These are phyloP conservation scores for Obba rivulosa DNA, from an alignment of 768 basidiomycete genomes.

Conservation along the genomic window DNA sequence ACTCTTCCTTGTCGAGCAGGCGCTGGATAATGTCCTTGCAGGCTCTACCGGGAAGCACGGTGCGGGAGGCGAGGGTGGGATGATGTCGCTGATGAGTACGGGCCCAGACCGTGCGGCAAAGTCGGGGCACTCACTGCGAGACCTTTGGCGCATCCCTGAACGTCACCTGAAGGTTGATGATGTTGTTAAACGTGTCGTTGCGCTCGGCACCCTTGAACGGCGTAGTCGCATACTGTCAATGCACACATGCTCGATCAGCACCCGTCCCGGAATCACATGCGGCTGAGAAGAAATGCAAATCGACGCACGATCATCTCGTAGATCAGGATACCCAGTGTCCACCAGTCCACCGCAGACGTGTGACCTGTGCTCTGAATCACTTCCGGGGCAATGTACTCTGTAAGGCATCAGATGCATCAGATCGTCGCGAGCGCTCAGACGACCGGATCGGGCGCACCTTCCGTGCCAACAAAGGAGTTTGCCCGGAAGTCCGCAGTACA, in stretches of 20 bases:
- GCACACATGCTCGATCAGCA: neutral
- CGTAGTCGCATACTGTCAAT: slow-evolving; percentile 86
- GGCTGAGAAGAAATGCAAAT: neutral
- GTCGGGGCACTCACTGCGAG: slow-evolving; percentile 48
- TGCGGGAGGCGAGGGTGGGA: neutral
- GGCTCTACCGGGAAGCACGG: slow-evolving; percentile 41
- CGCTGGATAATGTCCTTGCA: slow-evolving; percentile 86
- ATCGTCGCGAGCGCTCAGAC: neutral
- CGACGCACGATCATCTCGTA: slow-evolving; percentile 96
- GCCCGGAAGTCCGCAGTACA: slow-evolving; percentile 98
- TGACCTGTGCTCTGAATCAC: slow-evolving; percentile 96
- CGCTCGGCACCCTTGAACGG: slow-evolving; percentile 97
- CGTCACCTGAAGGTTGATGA: slow-evolving; percentile 77
- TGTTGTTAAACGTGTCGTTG: slow-evolving; percentile 94
- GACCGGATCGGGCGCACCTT: slow-evolving; percentile 51
- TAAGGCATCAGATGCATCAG: slow-evolving; percentile 19
- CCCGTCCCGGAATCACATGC: neutral
- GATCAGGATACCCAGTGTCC: slow-evolving; percentile 96
- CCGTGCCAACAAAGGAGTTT: slow-evolving; percentile 98
- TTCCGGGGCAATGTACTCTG: slow-evolving; percentile 99
- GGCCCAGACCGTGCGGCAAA: slow-evolving; percentile 3
- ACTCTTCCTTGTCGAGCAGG: slow-evolving; percentile 89
- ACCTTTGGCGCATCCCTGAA: slow-evolving; percentile 86
- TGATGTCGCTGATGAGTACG: slow-evolving; percentile 3
- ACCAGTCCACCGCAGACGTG: slow-evolving; percentile 99